A percentile compares a stretch with the other conserved stretches of the same genome.
Conservation (phyloP, 2,329 filamentous ascomycete genomes). For the Scedosporium boydii region DNA sequence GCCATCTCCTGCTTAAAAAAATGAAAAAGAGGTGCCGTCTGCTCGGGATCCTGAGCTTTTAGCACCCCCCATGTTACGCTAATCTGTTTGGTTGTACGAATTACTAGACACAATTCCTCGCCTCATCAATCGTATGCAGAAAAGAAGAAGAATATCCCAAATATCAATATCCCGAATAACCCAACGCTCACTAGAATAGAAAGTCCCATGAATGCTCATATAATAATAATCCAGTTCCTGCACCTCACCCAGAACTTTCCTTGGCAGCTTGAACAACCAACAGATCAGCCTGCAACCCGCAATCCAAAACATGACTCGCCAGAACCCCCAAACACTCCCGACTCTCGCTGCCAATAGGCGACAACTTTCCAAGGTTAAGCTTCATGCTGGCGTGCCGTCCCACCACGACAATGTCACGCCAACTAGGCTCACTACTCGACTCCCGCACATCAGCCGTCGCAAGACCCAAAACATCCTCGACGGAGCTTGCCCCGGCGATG, state of each 20-base stretch:
- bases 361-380: neutral
- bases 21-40: no score
- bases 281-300: slow-evolving; percentile 11
- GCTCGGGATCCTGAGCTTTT: no score
- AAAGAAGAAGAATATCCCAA: no score
- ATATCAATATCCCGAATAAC: no score
- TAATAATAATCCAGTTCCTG: no score
- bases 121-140: no score
- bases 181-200: no score
- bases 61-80: no score
- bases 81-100: no score
- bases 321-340: slow-evolving; percentile 11
- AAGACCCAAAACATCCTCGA: slow-evolving; percentile 3
- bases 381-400: neutral
- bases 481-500: neutral
- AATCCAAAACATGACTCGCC: slow-evolving; percentile 9
- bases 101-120: no score
- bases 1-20: no score
- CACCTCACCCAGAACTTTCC: neutral
- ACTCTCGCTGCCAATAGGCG: slow-evolving; percentile 4
- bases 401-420: neutral
- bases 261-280: slow-evolving; percentile 8
- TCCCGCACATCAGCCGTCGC: neutral
- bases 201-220: no score
- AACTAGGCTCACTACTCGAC: neutral